Evolutionary conservation across 2,329 filamentous ascomycete species (phyloP).

Genomic region (Penicillium sp.): DNA sequence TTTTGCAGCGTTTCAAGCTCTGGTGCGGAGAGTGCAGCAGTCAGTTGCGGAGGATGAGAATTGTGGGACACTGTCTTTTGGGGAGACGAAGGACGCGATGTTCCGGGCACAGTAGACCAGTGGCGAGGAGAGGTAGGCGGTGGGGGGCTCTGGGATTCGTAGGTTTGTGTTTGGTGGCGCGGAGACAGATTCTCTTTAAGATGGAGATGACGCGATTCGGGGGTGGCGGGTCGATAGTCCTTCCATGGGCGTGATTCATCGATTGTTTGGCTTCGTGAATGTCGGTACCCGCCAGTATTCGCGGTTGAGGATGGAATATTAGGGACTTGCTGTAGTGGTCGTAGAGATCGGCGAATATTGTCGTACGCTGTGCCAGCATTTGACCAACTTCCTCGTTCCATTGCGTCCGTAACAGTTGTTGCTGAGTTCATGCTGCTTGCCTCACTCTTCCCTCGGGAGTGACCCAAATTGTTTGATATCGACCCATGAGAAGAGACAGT

Average conservation of each 20-base stretch:
- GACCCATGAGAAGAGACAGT: slow-evolving; percentile 67
- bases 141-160: slow-evolving; percentile 21
- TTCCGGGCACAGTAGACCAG: slow-evolving; percentile 21
- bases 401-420: slow-evolving; percentile 15
- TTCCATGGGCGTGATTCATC: slow-evolving; percentile 44
- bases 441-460: slow-evolving; percentile 71
- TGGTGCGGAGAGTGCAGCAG: slow-evolving; percentile 51
- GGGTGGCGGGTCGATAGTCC: slow-evolving; percentile 27
- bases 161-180: slow-evolving; percentile 15
- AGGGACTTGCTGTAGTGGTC: slow-evolving; percentile 62
- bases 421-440: slow-evolving; percentile 48
- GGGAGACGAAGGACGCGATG: slow-evolving; percentile 24
- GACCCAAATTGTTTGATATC: slow-evolving; percentile 44
- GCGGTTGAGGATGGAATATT: slow-evolving; percentile 37
- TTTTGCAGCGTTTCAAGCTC: slow-evolving; percentile 75
- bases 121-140: slow-evolving; percentile 17
- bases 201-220: slow-evolving; percentile 24
- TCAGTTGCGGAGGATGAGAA: slow-evolving; percentile 27
- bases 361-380: slow-evolving; percentile 60
- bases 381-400: slow-evolving; percentile 17
- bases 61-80: slow-evolving; percentile 24
- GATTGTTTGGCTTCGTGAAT: slow-evolving; percentile 55
- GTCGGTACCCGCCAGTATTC: slow-evolving; percentile 30
- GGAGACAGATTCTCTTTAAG: slow-evolving; percentile 26
- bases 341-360: slow-evolving; percentile 65